Evolutionary conservation across 2,329 filamentous ascomycete genomes (phyloP), one percentile per base, ranked within the genome.

Genomic region (Hypoxylon sp.): DNA sequence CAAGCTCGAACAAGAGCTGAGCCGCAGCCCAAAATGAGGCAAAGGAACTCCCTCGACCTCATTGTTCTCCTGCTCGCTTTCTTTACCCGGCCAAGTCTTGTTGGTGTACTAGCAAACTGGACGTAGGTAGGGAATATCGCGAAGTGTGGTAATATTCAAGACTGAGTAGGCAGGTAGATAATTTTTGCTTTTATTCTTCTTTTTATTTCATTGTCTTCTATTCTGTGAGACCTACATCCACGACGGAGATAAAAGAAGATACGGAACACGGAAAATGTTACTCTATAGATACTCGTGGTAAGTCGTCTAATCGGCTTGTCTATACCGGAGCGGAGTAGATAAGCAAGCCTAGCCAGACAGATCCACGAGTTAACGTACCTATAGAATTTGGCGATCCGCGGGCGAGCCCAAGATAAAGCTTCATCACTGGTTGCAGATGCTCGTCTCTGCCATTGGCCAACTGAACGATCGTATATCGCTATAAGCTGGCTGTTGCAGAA

Each of bases 1-100:
- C 73, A 70, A 15, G 73, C 74, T 33, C 62, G 56, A 17, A 70
- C 66, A 20, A 69, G 40, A 4, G 64, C 66, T 21, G 65, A 60
- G 48, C 58, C 46, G 42, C 55, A 68, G 65, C 67, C 63, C 37
- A 74, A 60, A 8, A 66, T 63, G 37, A 70, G 62, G 53, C 60
- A 63, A 45, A 69, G n/a, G 33, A 69, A 27, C n/a, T 43, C 54
- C 23, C 42, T 41, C 29, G 63, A 50, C 35, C 62, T 70, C 72
- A 74, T 73, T 21, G 5, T 23, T 42, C 20, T 10, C 15, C n/a
- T 17, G 6, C 15, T 9, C n/a, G 10, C 18, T 8, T 20, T 6
- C 1, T 15, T 38, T 38, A 20, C 11, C 3, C 15, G 15, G 41
- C 5, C 31, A 15, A 17, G 41, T 17, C 24, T 11, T 29, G 15